A percentile compares a stretch with the other conserved stretches of the same genome.
phyloP scores from a whole-genome alignment of 2,329 filamentous ascomycete species.

The Incumbomyces lentus region DNA sequence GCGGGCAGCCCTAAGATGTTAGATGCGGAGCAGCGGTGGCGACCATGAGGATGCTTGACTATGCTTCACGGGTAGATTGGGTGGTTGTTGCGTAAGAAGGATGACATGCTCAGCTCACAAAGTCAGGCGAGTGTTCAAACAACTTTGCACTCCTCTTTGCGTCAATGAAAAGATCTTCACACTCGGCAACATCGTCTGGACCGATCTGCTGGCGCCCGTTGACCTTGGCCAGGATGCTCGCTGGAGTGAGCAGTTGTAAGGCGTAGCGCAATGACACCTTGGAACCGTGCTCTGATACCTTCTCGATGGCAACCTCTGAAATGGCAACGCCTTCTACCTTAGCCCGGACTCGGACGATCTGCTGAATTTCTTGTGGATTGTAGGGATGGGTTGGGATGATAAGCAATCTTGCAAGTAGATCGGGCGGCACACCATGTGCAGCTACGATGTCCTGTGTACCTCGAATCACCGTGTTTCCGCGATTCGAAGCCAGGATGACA shows the following conservation, averaged over 20 bases:
- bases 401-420: constrained; percentile 85
- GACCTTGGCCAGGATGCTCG: constrained; percentile 81
- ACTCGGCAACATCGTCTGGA: constrained; percentile 66
- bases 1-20: too few relatives aligned
- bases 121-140: constrained; percentile 55
- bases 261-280: constrained; percentile 87
- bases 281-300: constrained; percentile 76
- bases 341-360: constrained; percentile 76
- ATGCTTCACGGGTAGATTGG: too few relatives aligned
- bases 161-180: constrained; percentile 75
- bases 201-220: constrained; percentile 69
- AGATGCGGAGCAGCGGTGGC: too few relatives aligned
- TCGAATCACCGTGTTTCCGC: constrained; percentile 84
- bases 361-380: constrained; percentile 76
- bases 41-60: too few relatives aligned
- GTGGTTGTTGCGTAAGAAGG: too few relatives aligned
- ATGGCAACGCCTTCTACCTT: constrained; percentile 72
- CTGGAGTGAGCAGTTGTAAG: constrained; percentile 78
- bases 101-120: constrained; percentile 44
- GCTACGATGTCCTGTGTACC: constrained; percentile 70
- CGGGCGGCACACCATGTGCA: constrained; percentile 86
- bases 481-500: constrained; percentile 93
- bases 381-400: constrained; percentile 94
- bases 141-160: constrained; percentile 66
- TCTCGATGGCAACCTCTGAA: constrained; percentile 72